Base-by-base conservation (phyloP, 2,329 filamentous ascomycete genomes). In the Tolypocladium guangdongense region DNA sequence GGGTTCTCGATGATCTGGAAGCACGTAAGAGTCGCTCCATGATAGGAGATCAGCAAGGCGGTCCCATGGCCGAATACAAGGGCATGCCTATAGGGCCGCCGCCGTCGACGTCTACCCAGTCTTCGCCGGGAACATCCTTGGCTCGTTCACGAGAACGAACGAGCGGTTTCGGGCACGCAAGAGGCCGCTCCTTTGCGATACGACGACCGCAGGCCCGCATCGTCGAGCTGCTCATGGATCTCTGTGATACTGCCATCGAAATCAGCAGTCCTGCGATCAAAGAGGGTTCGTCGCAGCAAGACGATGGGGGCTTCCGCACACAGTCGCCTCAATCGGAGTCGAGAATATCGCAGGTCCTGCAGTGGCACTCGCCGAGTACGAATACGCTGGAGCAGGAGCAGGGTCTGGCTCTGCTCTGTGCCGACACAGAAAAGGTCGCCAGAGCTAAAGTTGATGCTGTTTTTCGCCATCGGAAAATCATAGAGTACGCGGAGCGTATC, bases 321-420 rank as follows among this genome's bases (percentile, higher is more conserved):
- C 88, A 96, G 65, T 99, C 93, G 5, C 93, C 93, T 0, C 89
- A 96, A 64, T 99, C 95, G 0, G 93, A 99, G 66, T 93, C 89
- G 45, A 85, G 92, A 35, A 95, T 97, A 61, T 88, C 88, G 1
- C 93, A 99, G 68, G 91, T 99, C 7, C 69, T 95, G 60, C 90
- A 96, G 66, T 99, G 95, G 93, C 90, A 96, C 64, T 96, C 92
- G 6, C 93, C 93, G 0, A 91, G 89, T 62, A 87, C 86, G 50
- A 92, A 92, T 63, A 93, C 90, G 0, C 72, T 96, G 18, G 93
- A 99, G 57, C 90, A 96, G 66, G 92, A 97, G 66, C 88, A 95
- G 64, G 93, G 93, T 0, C 74, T 99, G 27, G 86, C 90, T 38
- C 70, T 90, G 30, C 74, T 99, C n/a, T 96, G 90, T 66, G 81